phyloP scores from a whole-genome alignment of 305 asterid genomes.

The Andrographis paniculata region DNA sequence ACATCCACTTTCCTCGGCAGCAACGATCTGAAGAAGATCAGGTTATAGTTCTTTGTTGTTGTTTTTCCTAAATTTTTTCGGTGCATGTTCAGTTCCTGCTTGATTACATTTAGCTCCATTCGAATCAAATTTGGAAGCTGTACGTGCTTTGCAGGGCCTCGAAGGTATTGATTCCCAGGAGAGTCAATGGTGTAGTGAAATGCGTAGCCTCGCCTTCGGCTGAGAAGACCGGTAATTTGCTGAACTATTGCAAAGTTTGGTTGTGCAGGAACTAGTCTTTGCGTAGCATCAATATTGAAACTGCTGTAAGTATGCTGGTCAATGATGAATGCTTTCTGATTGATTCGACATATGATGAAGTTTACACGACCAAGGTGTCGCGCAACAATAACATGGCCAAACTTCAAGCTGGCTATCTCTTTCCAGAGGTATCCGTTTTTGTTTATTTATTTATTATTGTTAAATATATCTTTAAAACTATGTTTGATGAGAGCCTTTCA shows the following conservation, averaged over 20 bases:
- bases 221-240: constrained; percentile 52
- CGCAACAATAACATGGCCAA: constrained; percentile 83
- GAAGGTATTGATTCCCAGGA: constrained; percentile 35
- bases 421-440: constrained; percentile 69
- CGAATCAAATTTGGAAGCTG: constrained; percentile 6
- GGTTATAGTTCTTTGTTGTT: constrained; percentile 30
- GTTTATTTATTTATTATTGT: constrained; percentile 2
- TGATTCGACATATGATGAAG: constrained; percentile 33
- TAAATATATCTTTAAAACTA: background rate
- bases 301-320: background rate
- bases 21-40: constrained; percentile 35
- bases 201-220: constrained; percentile 61
- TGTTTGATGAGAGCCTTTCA: background rate
- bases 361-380: constrained; percentile 66
- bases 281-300: background rate
- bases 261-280: constrained; percentile 5
- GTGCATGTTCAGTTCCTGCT: background rate
- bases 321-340: constrained; percentile 7
- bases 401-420: constrained; percentile 97
- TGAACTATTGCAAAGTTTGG: too few species aligned
- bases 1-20: constrained; percentile 48
- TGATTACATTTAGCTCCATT: background rate
- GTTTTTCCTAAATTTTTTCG: background rate
- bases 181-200: constrained; percentile 32
- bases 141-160: constrained; percentile 31